A percentile compares a stretch with the other conserved stretches of the same genome.
Conservation (phyloP, 345 rosid genomes). For the Eucalyptus pauciflora region DNA sequence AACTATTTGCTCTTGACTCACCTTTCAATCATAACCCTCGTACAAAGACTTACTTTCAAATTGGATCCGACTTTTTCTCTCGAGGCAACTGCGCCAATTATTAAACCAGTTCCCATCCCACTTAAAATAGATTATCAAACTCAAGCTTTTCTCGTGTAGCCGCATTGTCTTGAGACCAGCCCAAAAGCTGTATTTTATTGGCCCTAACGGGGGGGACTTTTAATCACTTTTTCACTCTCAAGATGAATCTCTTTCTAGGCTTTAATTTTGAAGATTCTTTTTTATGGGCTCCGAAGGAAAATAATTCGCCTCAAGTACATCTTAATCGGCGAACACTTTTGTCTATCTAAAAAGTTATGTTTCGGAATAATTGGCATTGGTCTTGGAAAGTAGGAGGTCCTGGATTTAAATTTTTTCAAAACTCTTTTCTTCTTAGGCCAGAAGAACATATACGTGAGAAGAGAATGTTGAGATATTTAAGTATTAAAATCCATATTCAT, state of each 20-base stretch:
- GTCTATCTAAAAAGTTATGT: neutral
- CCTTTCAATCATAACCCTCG: neutral
- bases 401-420: neutral
- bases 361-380: neutral
- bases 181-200: conserved; percentile 11
- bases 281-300: neutral
- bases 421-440: neutral
- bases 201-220: neutral
- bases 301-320: neutral
- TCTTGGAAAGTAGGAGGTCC: neutral
- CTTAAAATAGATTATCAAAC: neutral
- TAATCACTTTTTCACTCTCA: conserved; percentile 13
- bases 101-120: neutral
- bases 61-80: neutral
- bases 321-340: neutral
- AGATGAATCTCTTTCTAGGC: neutral
- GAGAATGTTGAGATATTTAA: neutral
- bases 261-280: neutral
- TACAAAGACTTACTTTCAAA: neutral
- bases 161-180: conserved; percentile 72
- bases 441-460: neutral
- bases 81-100: neutral
- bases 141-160: conserved; percentile 10
- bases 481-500: neutral
- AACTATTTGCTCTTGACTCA: neutral